Conservation (phyloP, 2,329 filamentous ascomycete genomes). For the Cytospora paraplurivora region DNA sequence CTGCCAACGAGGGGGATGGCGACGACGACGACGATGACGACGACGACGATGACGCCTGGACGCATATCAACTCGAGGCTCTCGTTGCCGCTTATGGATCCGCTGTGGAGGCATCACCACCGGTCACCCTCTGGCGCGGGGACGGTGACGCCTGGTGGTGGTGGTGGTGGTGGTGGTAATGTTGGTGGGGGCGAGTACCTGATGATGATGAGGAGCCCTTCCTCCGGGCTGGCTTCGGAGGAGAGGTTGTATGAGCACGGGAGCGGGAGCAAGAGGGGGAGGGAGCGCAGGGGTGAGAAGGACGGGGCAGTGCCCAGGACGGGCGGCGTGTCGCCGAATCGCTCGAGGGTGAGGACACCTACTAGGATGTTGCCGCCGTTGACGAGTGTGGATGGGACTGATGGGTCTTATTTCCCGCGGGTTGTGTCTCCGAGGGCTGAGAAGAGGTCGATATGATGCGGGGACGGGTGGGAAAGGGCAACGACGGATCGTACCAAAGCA, state of each 20-base stretch:
- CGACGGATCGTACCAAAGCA: background rate
- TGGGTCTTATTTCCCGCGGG: slow-evolving; percentile 46
- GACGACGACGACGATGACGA: no score
- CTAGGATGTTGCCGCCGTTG: slow-evolving; percentile 37
- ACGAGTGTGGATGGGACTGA: slow-evolving; percentile 40
- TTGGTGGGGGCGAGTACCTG: slow-evolving; percentile 43
- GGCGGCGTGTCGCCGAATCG: slow-evolving; percentile 46
- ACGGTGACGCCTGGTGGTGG: slow-evolving; percentile 44
- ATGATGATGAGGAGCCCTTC: slow-evolving; percentile 47
- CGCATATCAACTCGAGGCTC: slow-evolving; percentile 54
- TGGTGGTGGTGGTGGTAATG: slow-evolving; percentile 43
- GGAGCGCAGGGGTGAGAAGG: slow-evolving; percentile 28
- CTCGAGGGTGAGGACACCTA: slow-evolving; percentile 52
- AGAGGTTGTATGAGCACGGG: slow-evolving; percentile 38
- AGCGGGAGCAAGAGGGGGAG: slow-evolving; percentile 29
- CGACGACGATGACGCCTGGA: slow-evolving; percentile 50
- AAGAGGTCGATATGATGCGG: slow-evolving; percentile 34
- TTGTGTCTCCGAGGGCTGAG: slow-evolving; percentile 37
- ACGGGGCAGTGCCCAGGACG: slow-evolving; percentile 25
- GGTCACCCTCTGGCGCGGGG: slow-evolving; percentile 45
- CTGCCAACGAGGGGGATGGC: slow-evolving; percentile 35
- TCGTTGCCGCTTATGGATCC: slow-evolving; percentile 49
- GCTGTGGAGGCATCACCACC: slow-evolving; percentile 44
- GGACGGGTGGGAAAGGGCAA: background rate
- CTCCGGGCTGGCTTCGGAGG: slow-evolving; percentile 29